A percentile compares a stretch with the other conserved stretches of the same genome.
phyloP scores from a whole-genome alignment of 257 asterid genomes.

The Petunia secreta region DNA sequence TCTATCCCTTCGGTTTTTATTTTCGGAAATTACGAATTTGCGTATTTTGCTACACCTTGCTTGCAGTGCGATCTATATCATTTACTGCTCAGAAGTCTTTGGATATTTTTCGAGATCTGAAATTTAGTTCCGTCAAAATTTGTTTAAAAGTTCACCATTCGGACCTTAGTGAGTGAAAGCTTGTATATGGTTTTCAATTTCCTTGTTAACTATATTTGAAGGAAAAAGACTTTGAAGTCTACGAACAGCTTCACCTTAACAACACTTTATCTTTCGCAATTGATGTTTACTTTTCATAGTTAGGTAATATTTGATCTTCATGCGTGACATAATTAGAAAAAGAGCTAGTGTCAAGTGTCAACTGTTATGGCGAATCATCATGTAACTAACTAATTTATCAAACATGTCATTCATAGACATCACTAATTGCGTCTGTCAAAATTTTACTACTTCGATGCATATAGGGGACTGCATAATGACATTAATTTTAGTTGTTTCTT shows the following conservation, averaged over 20 bases:
- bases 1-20: too few species aligned
- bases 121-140: not conserved
- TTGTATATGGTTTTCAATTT: not conserved
- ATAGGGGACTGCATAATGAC: conserved; percentile 1
- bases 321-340: conserved; percentile 18
- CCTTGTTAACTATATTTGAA: not conserved
- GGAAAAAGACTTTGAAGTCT: not conserved
- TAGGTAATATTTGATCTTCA: conserved; percentile 17
- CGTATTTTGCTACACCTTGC: too few species aligned
- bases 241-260: not conserved
- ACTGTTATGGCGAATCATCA: conserved; percentile 18
- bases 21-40: too few species aligned
- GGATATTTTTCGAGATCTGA: not conserved
- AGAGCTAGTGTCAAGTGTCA: not conserved
- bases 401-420: conserved; percentile 3
- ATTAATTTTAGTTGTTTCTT: not conserved
- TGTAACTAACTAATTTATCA: conserved; percentile 4
- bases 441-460: not conserved
- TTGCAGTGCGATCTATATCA: not conserved
- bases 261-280: not conserved
- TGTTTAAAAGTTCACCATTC: not conserved
- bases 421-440: not conserved
- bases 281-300: conserved; percentile 1
- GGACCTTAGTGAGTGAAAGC: not conserved
- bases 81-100: not conserved